These are phyloP conservation scores for Flaveria floridana DNA, from an alignment of 140 eudicot species.

Conservation along the genomic window DNA sequence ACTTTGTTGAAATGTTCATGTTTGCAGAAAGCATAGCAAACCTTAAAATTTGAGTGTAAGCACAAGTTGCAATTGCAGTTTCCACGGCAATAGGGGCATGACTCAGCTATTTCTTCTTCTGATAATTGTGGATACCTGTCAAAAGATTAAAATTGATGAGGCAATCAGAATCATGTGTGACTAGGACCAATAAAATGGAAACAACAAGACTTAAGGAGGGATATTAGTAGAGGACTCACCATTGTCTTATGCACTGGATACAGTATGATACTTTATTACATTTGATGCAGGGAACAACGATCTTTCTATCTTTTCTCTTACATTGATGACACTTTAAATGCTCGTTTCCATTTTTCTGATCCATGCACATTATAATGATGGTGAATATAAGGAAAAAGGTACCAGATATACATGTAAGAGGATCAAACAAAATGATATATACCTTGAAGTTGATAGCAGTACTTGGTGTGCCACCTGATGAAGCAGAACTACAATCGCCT, in stretches of 20 bases:
- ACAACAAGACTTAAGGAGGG: neutral
- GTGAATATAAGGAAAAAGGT: slow-evolving; percentile 17
- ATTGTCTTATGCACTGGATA: slow-evolving; percentile 58
- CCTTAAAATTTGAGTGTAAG: slow-evolving; percentile 59
- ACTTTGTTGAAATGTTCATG: slow-evolving; percentile 2
- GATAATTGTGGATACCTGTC: slow-evolving; percentile 64
- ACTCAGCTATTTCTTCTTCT: slow-evolving; percentile 56
- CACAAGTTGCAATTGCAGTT: slow-evolving; percentile 85
- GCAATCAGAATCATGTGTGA: neutral
- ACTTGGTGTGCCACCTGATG: slow-evolving; percentile 34
- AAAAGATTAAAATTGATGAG: neutral
- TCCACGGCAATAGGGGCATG: slow-evolving; percentile 74
- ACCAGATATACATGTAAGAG: slow-evolving; percentile 4
- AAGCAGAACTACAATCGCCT: slow-evolving; percentile 32
- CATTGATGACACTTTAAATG: slow-evolving; percentile 62
- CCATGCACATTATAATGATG: slow-evolving; percentile 22
- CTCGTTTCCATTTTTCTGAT: slow-evolving; percentile 42
- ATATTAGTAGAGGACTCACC: slow-evolving; percentile 41
- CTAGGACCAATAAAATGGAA: slow-evolving; percentile 10
- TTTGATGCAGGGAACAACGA: slow-evolving; percentile 62
- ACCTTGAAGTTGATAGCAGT: slow-evolving; percentile 42
- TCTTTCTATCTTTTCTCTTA: slow-evolving; percentile 52
- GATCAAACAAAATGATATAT: neutral
- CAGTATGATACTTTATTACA: slow-evolving; percentile 59
- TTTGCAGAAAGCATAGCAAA: slow-evolving; percentile 27